Evolutionary conservation across 371 early-diverging fungal genomes (phyloP), one percentile per base, ranked within the genome.

Genomic region (Mucor irregularis): DNA sequence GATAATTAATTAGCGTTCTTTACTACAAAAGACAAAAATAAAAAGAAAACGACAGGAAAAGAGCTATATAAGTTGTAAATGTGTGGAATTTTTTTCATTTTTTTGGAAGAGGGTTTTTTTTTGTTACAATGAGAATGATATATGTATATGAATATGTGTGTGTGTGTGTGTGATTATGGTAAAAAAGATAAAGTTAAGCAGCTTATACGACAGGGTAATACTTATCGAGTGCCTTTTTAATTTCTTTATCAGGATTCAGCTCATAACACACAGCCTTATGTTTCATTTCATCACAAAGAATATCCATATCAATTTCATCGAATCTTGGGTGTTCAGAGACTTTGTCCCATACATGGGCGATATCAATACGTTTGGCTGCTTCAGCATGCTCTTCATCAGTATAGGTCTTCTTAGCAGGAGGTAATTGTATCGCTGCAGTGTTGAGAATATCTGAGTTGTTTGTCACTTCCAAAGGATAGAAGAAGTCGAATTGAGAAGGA

Each of bases 211-310:
- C 11, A 30, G 63, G 63, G 40, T 57, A 62, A 25, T 43, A 24
- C 5, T 57, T 13, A 16, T 62, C 35, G 7, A 62, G 22, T 4
- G 53, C 21, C 5, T 46, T 42, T 25, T 55, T 34, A 21, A 62
- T 11, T 34, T 62, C 53, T 26, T 53, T 33, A 37, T 62, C 48
- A 48, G 52, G 53, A 17, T 61, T 34, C 13, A 48, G 59, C 24
- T 64, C 56, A 8, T 10, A 46, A 53, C 77, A 77, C 25, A 64
- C 66, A 24, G 83, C 80, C 56, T 82, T 86, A 24, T 78, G 53
- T 52, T 82, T 82, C 68, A 86, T 66, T 38, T 80, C 81, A 40
- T 67, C 64, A 49, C 86, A 86, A 16, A 86, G 60, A 13, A 61
- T 49, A 53, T 81, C 84, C 42, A 86, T 71, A 49, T 78, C 77